Base-by-base conservation (phyloP, 2,329 filamentous ascomycete genomes). In the Acephala macrosclerotiorum region DNA sequence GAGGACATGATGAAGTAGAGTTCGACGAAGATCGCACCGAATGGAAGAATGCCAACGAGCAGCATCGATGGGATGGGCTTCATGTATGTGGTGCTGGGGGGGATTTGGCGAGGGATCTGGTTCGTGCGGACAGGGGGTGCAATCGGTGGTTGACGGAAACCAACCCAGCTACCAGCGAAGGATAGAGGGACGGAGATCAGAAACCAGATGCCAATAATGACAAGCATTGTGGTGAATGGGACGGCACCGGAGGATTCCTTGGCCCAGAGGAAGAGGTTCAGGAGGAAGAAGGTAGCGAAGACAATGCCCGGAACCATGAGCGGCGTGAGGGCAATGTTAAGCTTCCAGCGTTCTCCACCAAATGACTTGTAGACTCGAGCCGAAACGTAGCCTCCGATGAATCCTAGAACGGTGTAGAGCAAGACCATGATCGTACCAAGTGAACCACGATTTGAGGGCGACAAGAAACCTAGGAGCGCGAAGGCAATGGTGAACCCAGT, bases 1-100 rank as follows among this genome's bases (percentile, higher is more conserved):
- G 93, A 97, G 81, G 91, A 97, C 93, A 99, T 97, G 83, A 99
- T 97, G 80, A 98, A 98, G 85, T 97, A 98, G 2, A 99, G 89
- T 81, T 99, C 96, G 56, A 98, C 94, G 72, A 98, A 97, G 77
- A 99, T 98, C 68, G 96, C 95, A 56, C 92, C 94, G 75, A 99
- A 99, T 0, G 96, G 96, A 29, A 98, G 85, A 59, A 98, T 89
- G 60, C 96, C 96, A 26, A 96, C 95, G 25, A 98, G 86, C 18
- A 97, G 85, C 87, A 97, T 95, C 70, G 92, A 96, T 1, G 96
- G 96, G 8, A 97, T 81, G 0, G 93, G 92, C 68, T 91, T 90
- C 58, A 98, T 89, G 74, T 97, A 97, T 9, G 91, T 93, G 2
- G 87, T 89, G 56, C 89, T 87, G 0, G 92, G 93, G 12, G 96